Evolutionary conservation across 2,329 filamentous ascomycete genomes (phyloP).

Genomic region (Madurella fahalii): DNA sequence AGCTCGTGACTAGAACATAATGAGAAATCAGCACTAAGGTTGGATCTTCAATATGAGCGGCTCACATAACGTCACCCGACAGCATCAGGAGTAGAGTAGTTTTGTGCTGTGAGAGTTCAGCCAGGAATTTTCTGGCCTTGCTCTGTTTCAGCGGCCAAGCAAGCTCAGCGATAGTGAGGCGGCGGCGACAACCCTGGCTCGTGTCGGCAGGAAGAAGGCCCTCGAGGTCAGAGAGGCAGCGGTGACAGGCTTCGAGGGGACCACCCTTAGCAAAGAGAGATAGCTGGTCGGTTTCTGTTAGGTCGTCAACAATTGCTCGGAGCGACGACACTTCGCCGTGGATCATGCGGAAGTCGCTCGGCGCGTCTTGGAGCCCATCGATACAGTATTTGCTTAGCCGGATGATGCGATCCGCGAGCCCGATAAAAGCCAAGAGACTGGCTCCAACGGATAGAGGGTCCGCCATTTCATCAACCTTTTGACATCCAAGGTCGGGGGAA

Average conservation of each 20-base stretch:
- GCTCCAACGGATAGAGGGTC: background rate
- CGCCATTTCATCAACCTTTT: background rate
- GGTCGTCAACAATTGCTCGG: background rate
- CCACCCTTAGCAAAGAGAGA: background rate
- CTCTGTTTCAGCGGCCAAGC: constrained; percentile 6
- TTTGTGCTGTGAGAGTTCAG: constrained; percentile 5
- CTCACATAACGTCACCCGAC: constrained; percentile 1
- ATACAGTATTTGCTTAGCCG: background rate
- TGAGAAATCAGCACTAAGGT: too few species aligned
- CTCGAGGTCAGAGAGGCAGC: background rate
- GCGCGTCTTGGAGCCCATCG: background rate
- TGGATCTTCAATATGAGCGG: background rate
- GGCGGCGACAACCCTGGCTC: background rate
- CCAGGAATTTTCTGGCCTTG: constrained; percentile 3
- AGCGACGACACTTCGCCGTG: constrained; percentile 3
- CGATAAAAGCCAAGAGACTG: constrained; percentile 4
- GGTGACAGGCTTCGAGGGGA: constrained; percentile 1
- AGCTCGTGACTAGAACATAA: constrained; percentile 2
- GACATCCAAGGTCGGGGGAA: too few species aligned
- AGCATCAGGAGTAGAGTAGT: constrained; percentile 1
- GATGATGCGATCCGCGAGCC: constrained; percentile 2
- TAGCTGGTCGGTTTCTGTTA: background rate
- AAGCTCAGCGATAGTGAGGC: constrained; percentile 2
- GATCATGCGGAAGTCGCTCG: constrained; percentile 1
- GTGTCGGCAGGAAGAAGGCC: background rate